Conservation (phyloP, 1,284 basidiomycete genomes). For the Cutaneotrichosporon cyanovorans region DNA sequence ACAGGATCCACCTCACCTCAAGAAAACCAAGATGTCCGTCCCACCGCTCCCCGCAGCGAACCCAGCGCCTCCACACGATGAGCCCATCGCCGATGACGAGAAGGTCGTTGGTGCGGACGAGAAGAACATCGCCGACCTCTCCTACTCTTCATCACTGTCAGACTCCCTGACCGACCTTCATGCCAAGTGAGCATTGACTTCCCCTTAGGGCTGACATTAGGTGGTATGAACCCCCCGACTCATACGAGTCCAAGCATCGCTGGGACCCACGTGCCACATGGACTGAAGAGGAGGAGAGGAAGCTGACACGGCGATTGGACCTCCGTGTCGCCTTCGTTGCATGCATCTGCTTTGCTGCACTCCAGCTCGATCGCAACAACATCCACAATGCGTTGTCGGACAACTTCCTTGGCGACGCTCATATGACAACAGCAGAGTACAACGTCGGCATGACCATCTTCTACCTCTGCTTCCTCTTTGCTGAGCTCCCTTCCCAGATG, state of each 20-base stretch:
- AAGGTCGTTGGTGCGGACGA: neutral
- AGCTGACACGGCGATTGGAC: slow-evolving; percentile 29
- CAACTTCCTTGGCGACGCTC: slow-evolving; percentile 41
- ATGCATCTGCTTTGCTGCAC: slow-evolving; percentile 34
- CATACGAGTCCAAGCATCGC: slow-evolving; percentile 37
- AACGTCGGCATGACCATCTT: slow-evolving; percentile 40
- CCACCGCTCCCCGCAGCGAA: too few species aligned
- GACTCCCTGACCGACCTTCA: neutral
- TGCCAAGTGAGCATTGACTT: too few species aligned
- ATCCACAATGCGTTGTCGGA: slow-evolving; percentile 39
- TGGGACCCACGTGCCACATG: slow-evolving; percentile 43
- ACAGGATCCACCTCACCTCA: too few species aligned
- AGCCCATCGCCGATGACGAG: neutral
- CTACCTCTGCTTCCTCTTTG: slow-evolving; percentile 31
- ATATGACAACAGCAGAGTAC: slow-evolving; percentile 40
- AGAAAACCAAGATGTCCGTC: too few species aligned
- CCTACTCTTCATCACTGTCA: neutral
- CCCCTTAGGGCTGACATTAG: slow-evolving; percentile 1
- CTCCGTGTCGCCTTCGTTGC: slow-evolving; percentile 24
- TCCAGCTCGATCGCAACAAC: slow-evolving; percentile 38
- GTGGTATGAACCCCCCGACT: slow-evolving; percentile 30
- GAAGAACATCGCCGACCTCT: neutral
- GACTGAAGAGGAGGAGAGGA: slow-evolving; percentile 40
- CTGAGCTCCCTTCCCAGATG: slow-evolving; percentile 42
- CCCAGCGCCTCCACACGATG: neutral